Conservation (phyloP, 306 rosid genomes). For the Pterocarpus macrocarpus region DNA sequence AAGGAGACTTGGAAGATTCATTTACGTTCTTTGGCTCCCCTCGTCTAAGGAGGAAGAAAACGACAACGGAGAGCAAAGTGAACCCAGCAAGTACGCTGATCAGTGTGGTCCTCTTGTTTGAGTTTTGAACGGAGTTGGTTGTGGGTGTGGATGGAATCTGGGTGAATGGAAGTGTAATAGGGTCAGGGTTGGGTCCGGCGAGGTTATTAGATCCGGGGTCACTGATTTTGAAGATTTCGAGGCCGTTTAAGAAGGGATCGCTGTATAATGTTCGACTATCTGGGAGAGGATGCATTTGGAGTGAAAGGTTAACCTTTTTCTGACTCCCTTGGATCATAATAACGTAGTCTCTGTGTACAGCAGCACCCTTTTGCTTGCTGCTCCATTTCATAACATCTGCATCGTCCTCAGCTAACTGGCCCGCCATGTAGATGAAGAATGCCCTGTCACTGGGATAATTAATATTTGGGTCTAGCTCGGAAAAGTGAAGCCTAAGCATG, state of each 20-base stretch:
- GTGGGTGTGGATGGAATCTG: too few species aligned
- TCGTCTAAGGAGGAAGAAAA: too few species aligned
- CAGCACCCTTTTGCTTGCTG: background rate
- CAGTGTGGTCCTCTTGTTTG: background rate
- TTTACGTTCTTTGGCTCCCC: background rate
- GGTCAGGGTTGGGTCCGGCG: slow-evolving; percentile 37
- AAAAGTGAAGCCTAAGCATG: slow-evolving; percentile 40
- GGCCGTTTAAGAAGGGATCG: slow-evolving; percentile 45
- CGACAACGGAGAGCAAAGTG: background rate
- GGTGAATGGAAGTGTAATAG: background rate
- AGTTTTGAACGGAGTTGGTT: background rate
- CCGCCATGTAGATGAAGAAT: slow-evolving; percentile 33
- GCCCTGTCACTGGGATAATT: rapidly evolving
- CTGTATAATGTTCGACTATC: rapidly evolving
- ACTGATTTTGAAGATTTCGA: slow-evolving; percentile 53
- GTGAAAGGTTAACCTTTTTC: background rate
- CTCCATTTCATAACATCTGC: background rate
- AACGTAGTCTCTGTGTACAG: slow-evolving; percentile 1
- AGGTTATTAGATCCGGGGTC: background rate
- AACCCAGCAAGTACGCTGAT: background rate
- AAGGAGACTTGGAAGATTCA: too few species aligned
- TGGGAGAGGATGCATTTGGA: background rate
- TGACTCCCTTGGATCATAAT: background rate
- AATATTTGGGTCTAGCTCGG: background rate
- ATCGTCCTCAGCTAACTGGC: background rate